Conservation (phyloP, 2,329 filamentous ascomycete genomes). For the Penicillium sp. region DNA sequence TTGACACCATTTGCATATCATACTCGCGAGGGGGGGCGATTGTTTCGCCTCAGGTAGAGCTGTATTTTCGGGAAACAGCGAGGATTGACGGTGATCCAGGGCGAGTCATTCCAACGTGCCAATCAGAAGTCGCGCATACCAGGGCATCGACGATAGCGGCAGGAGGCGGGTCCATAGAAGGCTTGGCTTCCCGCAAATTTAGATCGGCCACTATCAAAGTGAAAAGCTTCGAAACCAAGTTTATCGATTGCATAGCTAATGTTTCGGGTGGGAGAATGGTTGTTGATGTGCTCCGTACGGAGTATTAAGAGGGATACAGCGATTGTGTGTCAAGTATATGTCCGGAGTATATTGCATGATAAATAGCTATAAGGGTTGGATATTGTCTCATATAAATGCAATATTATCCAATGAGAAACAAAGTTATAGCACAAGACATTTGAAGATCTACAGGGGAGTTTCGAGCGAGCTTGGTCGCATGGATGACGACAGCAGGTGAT, state of each 20-base stretch:
- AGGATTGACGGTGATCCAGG: constrained; percentile 17
- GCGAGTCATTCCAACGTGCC: constrained; percentile 23
- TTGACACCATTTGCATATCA: neutral
- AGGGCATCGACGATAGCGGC: constrained; percentile 24
- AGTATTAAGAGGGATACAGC: neutral
- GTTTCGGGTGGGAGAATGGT: neutral
- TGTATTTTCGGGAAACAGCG: constrained; percentile 7
- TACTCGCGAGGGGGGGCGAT: constrained; percentile 5
- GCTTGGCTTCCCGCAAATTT: constrained; percentile 30
- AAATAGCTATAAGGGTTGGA: neutral
- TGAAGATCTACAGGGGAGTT: constrained; percentile 17
- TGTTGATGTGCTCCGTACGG: neutral
- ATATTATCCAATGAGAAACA: neutral
- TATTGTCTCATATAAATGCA: neutral
- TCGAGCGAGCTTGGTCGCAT: constrained; percentile 11
- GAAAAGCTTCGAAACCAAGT: constrained; percentile 7
- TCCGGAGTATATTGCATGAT: neutral
- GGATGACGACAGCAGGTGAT: constrained; percentile 20
- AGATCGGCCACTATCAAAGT: constrained; percentile 25
- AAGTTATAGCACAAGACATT: neutral
- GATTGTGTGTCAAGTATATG: neutral
- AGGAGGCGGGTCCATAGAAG: constrained; percentile 26
- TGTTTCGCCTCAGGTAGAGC: neutral
- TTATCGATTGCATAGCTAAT: neutral
- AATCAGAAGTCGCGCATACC: constrained; percentile 24